These are phyloP conservation scores for Phytopythium delawarense DNA, from an alignment of 352 stramenopile species.

Conservation along the genomic window DNA sequence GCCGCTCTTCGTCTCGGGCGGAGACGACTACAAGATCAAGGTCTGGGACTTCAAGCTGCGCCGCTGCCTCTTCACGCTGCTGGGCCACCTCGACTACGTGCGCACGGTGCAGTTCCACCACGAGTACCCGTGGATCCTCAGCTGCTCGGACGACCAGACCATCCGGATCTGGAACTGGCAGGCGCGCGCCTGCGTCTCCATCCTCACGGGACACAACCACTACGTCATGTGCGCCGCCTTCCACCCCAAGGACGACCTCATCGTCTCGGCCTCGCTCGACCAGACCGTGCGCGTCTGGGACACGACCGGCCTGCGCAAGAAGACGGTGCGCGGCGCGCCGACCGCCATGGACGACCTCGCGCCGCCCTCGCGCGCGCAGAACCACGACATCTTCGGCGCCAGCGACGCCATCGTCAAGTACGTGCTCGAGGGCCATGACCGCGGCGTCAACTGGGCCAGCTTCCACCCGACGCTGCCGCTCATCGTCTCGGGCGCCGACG, in stretches of 20 bases:
- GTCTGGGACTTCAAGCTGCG: constrained; percentile 99
- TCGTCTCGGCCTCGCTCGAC: constrained; percentile 98
- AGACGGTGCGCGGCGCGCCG: constrained; percentile 93
- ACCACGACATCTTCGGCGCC: constrained; percentile 97
- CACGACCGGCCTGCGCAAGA: constrained; percentile 98
- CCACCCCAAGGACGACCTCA: constrained; percentile 99
- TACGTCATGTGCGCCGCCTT: constrained; percentile 99
- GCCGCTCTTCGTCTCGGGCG: constrained; percentile 97
- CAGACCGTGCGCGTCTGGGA: constrained; percentile 99
- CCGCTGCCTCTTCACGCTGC: constrained; percentile 97
- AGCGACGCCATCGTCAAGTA: constrained; percentile 99
- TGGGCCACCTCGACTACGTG: constrained; percentile 99
- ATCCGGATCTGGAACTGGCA: constrained; percentile 99
- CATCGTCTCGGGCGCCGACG: constrained; percentile 98
- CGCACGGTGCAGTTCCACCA: constrained; percentile 99
- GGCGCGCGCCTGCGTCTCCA: constrained; percentile 97
- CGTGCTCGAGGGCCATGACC: constrained; percentile 98
- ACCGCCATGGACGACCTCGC: constrained; percentile 67
- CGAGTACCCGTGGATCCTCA: constrained; percentile 99
- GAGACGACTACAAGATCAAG: constrained; percentile 99
- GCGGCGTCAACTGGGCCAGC: constrained; percentile 99
- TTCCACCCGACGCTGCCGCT: constrained; percentile 99
- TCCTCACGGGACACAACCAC: constrained; percentile 99
- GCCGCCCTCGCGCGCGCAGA: constrained; percentile 10
- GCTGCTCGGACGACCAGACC: constrained; percentile 97